phyloP scores from a whole-genome alignment of 2,329 filamentous ascomycete species.

The Xylariaceae sp. region DNA sequence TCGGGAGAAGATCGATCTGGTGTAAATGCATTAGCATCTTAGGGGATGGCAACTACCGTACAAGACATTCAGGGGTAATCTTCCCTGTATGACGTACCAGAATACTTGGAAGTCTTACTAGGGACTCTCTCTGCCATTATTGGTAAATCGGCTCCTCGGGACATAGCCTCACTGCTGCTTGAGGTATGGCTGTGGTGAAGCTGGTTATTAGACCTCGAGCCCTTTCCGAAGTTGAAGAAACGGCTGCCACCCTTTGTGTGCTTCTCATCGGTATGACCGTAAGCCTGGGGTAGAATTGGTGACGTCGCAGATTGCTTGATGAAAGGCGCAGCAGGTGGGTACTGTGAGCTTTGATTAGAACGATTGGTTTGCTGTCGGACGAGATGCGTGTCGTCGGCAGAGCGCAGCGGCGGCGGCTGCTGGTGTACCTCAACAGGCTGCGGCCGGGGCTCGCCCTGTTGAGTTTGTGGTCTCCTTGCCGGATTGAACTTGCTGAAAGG shows the following conservation, averaged over 20 bases:
- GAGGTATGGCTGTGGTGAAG: constrained; percentile 35
- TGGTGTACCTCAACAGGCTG: constrained; percentile 20
- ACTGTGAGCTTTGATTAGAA: constrained; percentile 29
- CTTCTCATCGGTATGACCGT: constrained; percentile 37
- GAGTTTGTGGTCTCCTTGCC: constrained; percentile 35
- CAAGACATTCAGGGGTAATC: background rate
- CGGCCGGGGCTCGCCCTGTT: constrained; percentile 25
- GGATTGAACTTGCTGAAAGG: constrained; percentile 43
- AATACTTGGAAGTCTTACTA: constrained; percentile 41
- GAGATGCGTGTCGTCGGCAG: constrained; percentile 37
- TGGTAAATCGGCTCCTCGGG: constrained; percentile 39
- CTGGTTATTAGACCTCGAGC: constrained; percentile 36
- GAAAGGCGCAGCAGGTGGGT: constrained; percentile 30
- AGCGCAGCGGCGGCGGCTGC: constrained; percentile 29
- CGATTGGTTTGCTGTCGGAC: constrained; percentile 30
- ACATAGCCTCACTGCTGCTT: constrained; percentile 37
- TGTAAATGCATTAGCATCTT: constrained; percentile 33
- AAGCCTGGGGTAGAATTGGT: constrained; percentile 24
- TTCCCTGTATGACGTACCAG: constrained; percentile 36
- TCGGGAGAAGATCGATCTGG: constrained; percentile 43
- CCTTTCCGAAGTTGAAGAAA: constrained; percentile 44
- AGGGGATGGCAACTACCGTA: constrained; percentile 19
- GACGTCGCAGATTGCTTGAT: constrained; percentile 33
- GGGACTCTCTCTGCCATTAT: constrained; percentile 40
- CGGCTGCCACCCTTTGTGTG: constrained; percentile 43